Evolutionary conservation across 768 basidiomycete species (phyloP).

Genomic region (Suillus discolor): DNA sequence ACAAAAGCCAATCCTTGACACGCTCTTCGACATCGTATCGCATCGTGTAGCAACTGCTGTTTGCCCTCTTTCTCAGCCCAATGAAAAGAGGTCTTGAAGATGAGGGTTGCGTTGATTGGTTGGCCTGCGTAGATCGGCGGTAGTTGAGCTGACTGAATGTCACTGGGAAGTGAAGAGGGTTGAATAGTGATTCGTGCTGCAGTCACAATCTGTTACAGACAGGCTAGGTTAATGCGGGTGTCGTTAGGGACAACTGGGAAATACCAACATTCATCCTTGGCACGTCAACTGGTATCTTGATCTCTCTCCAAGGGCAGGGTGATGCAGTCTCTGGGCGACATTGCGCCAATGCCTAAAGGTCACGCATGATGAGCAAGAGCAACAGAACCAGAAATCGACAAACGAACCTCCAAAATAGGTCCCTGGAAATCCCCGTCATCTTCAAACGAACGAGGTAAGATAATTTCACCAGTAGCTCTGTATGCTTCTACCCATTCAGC

Average conservation of each 20-base stretch:
- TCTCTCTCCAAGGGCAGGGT: slow-evolving; percentile 62
- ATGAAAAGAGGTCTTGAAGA: slow-evolving; percentile 72
- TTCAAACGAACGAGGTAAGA: slow-evolving; percentile 47
- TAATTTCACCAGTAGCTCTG: slow-evolving; percentile 68
- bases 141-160: slow-evolving; percentile 25
- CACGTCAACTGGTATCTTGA: slow-evolving; percentile 84
- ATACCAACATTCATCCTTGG: slow-evolving; percentile 75
- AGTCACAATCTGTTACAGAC: slow-evolving; percentile 58
- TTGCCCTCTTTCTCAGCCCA: slow-evolving; percentile 62
- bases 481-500: slow-evolving; percentile 72
- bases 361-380: slow-evolving; percentile 35
- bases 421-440: slow-evolving; percentile 29
- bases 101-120: slow-evolving; percentile 70
- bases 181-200: slow-evolving; percentile 54
- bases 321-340: slow-evolving; percentile 42
- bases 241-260: slow-evolving; percentile 12
- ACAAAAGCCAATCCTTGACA: slow-evolving; percentile 86
- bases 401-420: slow-evolving; percentile 35
- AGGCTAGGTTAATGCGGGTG: not conserved
- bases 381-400: slow-evolving; percentile 3
- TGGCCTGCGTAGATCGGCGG: slow-evolving; percentile 81
- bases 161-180: slow-evolving; percentile 45
- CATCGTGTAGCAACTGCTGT: slow-evolving; percentile 52
- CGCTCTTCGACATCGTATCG: slow-evolving; percentile 84
- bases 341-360: slow-evolving; percentile 35